Percentiles rank a stretch among this genome's conserved stretches.
These are phyloP conservation scores for Trichophyton mentagrophytes DNA, from an alignment of 2,329 filamentous ascomycete genomes.

Conservation along the genomic window DNA sequence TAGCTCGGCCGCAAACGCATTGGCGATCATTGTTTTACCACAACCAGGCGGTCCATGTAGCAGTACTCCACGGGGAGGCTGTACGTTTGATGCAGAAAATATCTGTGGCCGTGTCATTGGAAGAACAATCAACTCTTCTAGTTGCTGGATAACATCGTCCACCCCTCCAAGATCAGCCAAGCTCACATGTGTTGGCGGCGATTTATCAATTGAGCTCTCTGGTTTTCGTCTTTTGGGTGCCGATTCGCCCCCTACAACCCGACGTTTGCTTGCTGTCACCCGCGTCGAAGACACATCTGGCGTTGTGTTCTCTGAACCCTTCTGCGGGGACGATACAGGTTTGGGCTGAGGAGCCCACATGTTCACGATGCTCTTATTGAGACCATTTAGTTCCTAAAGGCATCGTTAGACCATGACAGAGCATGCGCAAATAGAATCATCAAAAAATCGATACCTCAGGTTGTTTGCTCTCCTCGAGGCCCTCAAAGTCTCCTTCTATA, in stretches of 20 bases:
- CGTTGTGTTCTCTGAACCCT: conserved; percentile 18
- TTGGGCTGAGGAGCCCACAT: conserved; percentile 40
- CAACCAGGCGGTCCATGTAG: conserved; percentile 75
- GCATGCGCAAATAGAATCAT: background rate
- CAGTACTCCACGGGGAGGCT: conserved; percentile 60
- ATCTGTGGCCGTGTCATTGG: conserved; percentile 57
- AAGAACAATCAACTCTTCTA: conserved; percentile 59
- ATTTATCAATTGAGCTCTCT: conserved; percentile 45
- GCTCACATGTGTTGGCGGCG: conserved; percentile 53
- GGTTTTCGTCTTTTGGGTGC: conserved; percentile 52
- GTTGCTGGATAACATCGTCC: conserved; percentile 54
- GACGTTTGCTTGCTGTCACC: conserved; percentile 38
- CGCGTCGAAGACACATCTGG: conserved; percentile 18
- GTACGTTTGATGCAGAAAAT: conserved; percentile 53
- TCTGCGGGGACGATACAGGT: conserved; percentile 15
- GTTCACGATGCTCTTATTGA: conserved; percentile 53
- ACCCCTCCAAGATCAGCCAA: conserved; percentile 65
- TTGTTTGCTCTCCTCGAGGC: conserved; percentile 29
- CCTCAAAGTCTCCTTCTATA: conserved; percentile 40
- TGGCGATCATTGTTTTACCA: conserved; percentile 73
- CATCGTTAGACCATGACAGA: conserved; percentile 12
- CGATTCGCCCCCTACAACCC: conserved; percentile 53
- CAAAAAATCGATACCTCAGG: conserved; percentile 16
- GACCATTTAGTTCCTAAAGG: conserved; percentile 42
- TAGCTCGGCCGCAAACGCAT: conserved; percentile 63